phyloP scores from a whole-genome alignment of 768 basidiomycete genomes.

The Mrakia blollopis region DNA sequence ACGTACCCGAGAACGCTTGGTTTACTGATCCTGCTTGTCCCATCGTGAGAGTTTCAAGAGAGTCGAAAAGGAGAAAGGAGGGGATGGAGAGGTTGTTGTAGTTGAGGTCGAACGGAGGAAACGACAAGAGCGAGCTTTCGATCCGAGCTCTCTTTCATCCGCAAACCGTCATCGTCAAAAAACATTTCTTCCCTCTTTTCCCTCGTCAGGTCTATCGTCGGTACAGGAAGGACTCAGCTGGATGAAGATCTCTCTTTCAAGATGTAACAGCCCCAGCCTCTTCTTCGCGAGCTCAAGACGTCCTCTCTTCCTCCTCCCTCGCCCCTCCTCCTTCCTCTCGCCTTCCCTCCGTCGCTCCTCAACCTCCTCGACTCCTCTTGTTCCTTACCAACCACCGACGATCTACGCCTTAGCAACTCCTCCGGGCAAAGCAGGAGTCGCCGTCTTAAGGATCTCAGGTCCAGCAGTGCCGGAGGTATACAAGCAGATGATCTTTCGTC shows the following conservation, averaged over 20 bases:
- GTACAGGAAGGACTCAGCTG: neutral
- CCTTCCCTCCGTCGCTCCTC: neutral
- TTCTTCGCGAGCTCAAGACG: neutral
- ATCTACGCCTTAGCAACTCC: constrained; percentile 87
- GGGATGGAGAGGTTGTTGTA: neutral
- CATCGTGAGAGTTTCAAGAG: constrained; percentile 38
- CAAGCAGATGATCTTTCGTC: constrained; percentile 53
- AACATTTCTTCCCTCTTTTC: neutral
- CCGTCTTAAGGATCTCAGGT: constrained; percentile 75
- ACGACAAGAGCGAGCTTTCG: neutral
- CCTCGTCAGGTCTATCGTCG: neutral
- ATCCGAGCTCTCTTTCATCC: neutral
- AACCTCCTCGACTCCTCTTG: neutral
- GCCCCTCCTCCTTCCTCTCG: neutral
- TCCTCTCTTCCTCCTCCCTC: neutral
- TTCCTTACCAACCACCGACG: constrained; percentile 40
- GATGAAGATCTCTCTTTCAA: neutral
- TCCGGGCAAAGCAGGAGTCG: constrained; percentile 76
- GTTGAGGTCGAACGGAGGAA: too few relatives aligned
- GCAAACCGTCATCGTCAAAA: neutral
- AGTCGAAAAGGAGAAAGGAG: neutral
- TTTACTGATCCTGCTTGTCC: constrained; percentile 52
- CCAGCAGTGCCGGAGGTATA: constrained; percentile 64
- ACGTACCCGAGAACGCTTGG: constrained; percentile 32
- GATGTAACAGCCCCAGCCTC: neutral